Conservation (phyloP, 257 asterid species). For the Leonotis leonurus region DNA sequence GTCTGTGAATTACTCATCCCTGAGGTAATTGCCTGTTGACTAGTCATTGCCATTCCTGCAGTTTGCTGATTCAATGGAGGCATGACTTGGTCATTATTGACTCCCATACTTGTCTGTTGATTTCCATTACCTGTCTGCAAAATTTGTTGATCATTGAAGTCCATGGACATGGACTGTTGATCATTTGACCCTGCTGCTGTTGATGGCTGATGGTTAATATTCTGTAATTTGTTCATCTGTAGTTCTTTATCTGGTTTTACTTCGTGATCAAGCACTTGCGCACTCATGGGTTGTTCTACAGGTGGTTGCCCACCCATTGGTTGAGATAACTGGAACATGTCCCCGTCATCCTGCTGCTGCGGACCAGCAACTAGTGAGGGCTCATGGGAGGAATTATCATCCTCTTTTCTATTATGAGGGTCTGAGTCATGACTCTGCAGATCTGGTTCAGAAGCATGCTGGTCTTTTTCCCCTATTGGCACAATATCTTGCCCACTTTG, state of each 20-base stretch:
- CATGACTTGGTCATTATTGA: constrained; percentile 24
- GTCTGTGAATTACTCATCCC: constrained; percentile 32
- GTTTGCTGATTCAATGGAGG: constrained; percentile 27
- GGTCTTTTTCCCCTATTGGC: constrained; percentile 36
- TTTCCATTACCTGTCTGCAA: constrained; percentile 30
- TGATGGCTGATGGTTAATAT: constrained; percentile 33
- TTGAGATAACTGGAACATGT: constrained; percentile 32
- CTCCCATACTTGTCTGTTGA: constrained; percentile 24
- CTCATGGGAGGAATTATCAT: constrained; percentile 27
- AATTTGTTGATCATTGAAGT: constrained; percentile 37
- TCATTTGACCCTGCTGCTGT: constrained; percentile 29
- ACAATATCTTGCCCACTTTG: constrained; percentile 39
- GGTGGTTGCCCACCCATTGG: constrained; percentile 30
- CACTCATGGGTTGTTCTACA: constrained; percentile 32
- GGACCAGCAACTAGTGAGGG: not conserved
- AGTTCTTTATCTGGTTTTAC: constrained; percentile 40
- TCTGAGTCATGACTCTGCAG: constrained; percentile 34
- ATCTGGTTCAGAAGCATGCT: constrained; percentile 35
- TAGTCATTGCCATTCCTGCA: constrained; percentile 26
- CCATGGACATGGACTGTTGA: constrained; percentile 32
- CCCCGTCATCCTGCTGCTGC: constrained; percentile 21
- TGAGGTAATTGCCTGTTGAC: constrained; percentile 29
- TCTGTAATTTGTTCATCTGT: constrained; percentile 39
- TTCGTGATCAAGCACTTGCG: constrained; percentile 26
- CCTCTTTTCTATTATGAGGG: constrained; percentile 42